Evolutionary conservation across 106 monocot species (phyloP), one percentile per base, ranked within the genome.

Genomic region (Dioscorea alata): DNA sequence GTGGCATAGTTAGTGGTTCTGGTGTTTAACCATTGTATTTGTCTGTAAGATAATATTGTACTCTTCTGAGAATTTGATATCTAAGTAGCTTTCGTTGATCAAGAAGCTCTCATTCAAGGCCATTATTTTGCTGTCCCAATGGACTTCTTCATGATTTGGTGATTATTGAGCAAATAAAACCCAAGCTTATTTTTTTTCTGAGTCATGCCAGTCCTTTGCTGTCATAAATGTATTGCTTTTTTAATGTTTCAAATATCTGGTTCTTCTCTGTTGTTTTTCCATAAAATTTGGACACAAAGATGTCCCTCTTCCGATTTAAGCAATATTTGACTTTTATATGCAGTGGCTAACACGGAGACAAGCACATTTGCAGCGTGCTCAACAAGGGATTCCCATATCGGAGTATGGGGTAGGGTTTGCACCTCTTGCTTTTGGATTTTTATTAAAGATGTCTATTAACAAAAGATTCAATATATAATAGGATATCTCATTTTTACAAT

Each of bases 321-420:
- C 35, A 24, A 50, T 60, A 12, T 5, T 59, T 8, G 10, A 34
- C 16, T 34, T 32, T 24, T 33, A 34, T 75, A 49, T 76, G 49
- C 76, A 97, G 96, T 97, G 96, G 96, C 42, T 92, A 73, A 69
- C 56, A 24, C 72, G 96, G 69, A 91, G 96, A 64, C 69, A 81
- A 70, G 82, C 86, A 74, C 92, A 86, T 68, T 48, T 92, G 49
- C 89, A 79, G 75, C 83, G 92, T 67, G 89, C 92, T 73, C 91
- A 88, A 65, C 89, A 92, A 33, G 96, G 96, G 49, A 92, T 97
- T 70, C 96, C 96, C 60, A 73, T 97, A 34, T 92, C 96, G 50
- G 96, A 97, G 77, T 97, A 85, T 79, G 89, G 89, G 86, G 96
- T 92, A 64, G 33, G 81, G 9, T 57, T 67, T 60, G 15, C 17